Conservation (phyloP, 148 eudicot genomes). For the Rhododendron molle region DNA sequence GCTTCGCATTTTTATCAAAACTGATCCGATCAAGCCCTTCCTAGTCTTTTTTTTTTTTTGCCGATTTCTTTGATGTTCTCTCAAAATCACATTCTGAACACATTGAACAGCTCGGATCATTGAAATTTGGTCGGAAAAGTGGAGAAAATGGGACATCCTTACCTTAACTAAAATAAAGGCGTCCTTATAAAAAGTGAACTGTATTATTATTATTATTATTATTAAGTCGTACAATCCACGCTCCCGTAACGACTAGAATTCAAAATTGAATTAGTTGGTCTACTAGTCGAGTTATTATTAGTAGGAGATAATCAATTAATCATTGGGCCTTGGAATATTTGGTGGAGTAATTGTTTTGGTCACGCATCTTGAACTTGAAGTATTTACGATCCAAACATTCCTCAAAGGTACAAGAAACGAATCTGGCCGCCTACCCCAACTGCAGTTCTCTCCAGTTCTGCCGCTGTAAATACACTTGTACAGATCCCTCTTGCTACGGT, state of each 20-base stretch:
- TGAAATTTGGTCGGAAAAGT: too few relatives aligned
- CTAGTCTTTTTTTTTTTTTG: too few relatives aligned
- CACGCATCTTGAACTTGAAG: not conserved
- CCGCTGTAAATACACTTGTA: not conserved
- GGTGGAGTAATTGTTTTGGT: not conserved
- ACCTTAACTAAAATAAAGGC: too few relatives aligned
- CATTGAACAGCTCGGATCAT: too few relatives aligned
- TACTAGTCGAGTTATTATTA: not conserved
- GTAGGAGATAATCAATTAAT: not conserved
- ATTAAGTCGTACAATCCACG: not conserved
- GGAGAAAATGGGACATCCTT: too few relatives aligned
- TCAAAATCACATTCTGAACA: too few relatives aligned
- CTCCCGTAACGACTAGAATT: not conserved
- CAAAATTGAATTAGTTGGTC: not conserved
- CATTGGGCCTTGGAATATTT: not conserved
- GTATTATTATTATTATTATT: not conserved
- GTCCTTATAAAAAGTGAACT: too few relatives aligned
- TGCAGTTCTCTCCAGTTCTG: constrained; percentile 2
- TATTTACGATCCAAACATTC: constrained; percentile 14
- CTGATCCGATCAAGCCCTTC: too few relatives aligned
- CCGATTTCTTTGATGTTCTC: too few relatives aligned
- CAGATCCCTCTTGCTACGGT: not conserved
- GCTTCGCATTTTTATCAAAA: too few relatives aligned
- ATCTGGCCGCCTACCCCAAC: constrained; percentile 6
- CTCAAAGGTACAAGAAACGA: constrained; percentile 13